phyloP scores from a whole-genome alignment of 1,139 yeast species.

The Suhomyces terraborum region DNA sequence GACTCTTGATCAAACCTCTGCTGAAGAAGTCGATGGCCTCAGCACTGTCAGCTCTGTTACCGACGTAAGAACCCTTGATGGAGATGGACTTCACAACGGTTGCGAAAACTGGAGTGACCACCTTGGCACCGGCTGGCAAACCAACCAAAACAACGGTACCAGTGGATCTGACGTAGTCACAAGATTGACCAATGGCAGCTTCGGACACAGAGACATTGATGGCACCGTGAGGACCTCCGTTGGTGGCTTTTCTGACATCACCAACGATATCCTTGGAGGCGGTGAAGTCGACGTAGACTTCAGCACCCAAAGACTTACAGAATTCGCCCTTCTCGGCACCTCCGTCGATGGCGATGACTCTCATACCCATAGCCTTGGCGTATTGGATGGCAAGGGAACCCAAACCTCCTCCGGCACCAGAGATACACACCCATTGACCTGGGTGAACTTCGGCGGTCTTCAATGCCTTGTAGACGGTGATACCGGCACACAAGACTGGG shows the following conservation, averaged over 20 bases:
- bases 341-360: conserved; percentile 76
- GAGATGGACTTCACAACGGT: conserved; percentile 65
- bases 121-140: conserved; percentile 71
- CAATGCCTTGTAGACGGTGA: conserved; percentile 81
- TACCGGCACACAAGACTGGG: conserved; percentile 70
- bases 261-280: conserved; percentile 35
- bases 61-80: conserved; percentile 77
- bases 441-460: conserved; percentile 66
- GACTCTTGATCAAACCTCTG: conserved; percentile 68
- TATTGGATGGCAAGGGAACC: conserved; percentile 81
- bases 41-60: conserved; percentile 76
- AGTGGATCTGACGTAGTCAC: conserved; percentile 67
- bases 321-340: conserved; percentile 65
- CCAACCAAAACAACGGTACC: conserved; percentile 85
- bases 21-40: conserved; percentile 75
- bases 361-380: conserved; percentile 80
- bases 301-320: conserved; percentile 65
- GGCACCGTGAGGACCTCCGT: conserved; percentile 68
- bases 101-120: conserved; percentile 60
- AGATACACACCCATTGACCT: conserved; percentile 79
- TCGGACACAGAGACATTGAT: conserved; percentile 80
- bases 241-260: conserved; percentile 30
- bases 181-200: conserved; percentile 67
- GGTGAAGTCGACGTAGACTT: conserved; percentile 66
- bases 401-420: conserved; percentile 87